These are phyloP conservation scores for Calonectria fujianensis DNA, from an alignment of 2,329 filamentous ascomycete genomes.

Conservation along the genomic window DNA sequence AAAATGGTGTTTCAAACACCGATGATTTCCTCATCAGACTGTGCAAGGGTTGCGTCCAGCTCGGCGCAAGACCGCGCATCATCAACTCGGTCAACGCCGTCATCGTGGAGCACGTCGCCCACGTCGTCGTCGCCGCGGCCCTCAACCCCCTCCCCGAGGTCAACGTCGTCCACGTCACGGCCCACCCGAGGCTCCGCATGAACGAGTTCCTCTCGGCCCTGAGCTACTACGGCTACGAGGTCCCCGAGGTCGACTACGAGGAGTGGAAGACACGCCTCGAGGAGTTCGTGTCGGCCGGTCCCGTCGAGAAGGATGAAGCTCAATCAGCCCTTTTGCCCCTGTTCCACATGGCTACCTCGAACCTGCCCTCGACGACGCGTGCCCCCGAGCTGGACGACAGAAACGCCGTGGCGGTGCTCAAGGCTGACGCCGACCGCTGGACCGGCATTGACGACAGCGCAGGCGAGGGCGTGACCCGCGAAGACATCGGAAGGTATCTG, in stretches of 20 bases:
- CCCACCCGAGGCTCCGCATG: conserved; percentile 85
- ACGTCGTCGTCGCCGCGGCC: conserved; percentile 81
- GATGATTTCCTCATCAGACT: conserved; percentile 94
- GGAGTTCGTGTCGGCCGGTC: conserved; percentile 41
- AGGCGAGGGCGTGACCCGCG: conserved; percentile 55
- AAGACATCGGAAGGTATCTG: conserved; percentile 43
- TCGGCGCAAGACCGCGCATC: conserved; percentile 83
- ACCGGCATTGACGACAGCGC: conserved; percentile 73
- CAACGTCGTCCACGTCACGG: conserved; percentile 85
- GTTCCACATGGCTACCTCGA: conserved; percentile 82
- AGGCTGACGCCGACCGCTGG: conserved; percentile 76
- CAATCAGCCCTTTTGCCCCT: conserved; percentile 73
- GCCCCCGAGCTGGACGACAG: conserved; percentile 80
- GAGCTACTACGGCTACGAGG: conserved; percentile 82
- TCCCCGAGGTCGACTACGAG: conserved; percentile 83
- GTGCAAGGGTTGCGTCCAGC: conserved; percentile 90
- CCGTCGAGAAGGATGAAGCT: conserved; percentile 49
- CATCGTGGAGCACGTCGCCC: conserved; percentile 88
- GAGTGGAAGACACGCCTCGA: conserved; percentile 58
- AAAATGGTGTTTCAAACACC: conserved; percentile 82
- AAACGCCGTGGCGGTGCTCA: conserved; percentile 79
- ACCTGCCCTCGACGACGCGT: conserved; percentile 80
- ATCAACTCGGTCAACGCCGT: conserved; percentile 91
- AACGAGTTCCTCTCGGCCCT: conserved; percentile 84
- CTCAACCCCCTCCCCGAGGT: conserved; percentile 75